Percentiles rank a stretch among this genome's conserved stretches.
Evolutionary conservation across 75 land plant species (phyloP).

Genomic region (Larix kaempferi): DNA sequence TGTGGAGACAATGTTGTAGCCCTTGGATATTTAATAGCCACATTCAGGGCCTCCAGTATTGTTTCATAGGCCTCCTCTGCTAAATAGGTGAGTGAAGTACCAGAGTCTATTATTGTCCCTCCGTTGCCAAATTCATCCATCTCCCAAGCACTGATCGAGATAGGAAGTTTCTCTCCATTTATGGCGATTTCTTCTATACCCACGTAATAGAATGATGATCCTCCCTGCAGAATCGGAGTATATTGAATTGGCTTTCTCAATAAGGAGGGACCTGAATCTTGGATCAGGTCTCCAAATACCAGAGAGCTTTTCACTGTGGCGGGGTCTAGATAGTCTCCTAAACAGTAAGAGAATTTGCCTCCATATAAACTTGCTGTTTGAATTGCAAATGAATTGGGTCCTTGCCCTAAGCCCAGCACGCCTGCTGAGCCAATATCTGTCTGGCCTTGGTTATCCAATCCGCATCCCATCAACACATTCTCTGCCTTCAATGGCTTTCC

Average conservation of each 20-base stretch:
- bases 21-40: not conserved
- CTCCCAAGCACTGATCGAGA: conserved; percentile 37
- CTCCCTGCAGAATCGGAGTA: conserved; percentile 14
- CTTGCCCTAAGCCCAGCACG: conserved; percentile 54
- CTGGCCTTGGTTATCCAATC: conserved; percentile 12
- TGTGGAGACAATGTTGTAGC: conserved; percentile 2
- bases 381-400: conserved; percentile 36
- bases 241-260: not conserved
- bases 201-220: conserved; percentile 41
- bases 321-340: conserved; percentile 44
- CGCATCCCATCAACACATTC: conserved; percentile 35
- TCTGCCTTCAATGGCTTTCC: conserved; percentile 9
- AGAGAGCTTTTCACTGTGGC: conserved; percentile 37
- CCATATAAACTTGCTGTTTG: conserved; percentile 14
- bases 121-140: conserved; percentile 18
- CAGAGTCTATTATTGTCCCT: conserved; percentile 62
- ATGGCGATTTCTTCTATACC: conserved; percentile 25
- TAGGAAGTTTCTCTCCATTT: conserved; percentile 19
- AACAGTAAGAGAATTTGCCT: conserved; percentile 66
- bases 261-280: too few species aligned
- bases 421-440: conserved; percentile 26
- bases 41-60: conserved; percentile 35
- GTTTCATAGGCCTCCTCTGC: conserved; percentile 23
- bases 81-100: conserved; percentile 51
- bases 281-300: conserved; percentile 33